Evolutionary conservation across 768 basidiomycete species (phyloP).

Genomic region (Suillus decipiens): DNA sequence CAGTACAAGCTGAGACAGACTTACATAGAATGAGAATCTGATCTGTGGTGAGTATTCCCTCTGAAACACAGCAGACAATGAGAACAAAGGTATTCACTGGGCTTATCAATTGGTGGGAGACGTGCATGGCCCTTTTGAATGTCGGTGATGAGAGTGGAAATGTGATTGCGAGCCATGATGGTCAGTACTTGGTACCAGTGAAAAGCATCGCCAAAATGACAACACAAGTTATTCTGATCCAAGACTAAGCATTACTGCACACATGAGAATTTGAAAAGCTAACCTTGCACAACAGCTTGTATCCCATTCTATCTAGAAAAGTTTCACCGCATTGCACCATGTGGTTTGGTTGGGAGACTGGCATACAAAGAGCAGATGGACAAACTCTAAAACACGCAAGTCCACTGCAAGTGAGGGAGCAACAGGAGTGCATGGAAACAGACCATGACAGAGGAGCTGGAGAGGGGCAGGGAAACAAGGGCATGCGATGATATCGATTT

Average conservation of each 20-base stretch:
- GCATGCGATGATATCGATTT: conserved; percentile 13
- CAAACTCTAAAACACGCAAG: conserved; percentile 32
- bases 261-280: background rate
- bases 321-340: conserved; percentile 16
- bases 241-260: background rate
- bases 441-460: conserved; percentile 26
- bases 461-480: conserved; percentile 18
- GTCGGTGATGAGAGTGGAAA: conserved; percentile 21
- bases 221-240: conserved; percentile 26
- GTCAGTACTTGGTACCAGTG: conserved; percentile 24
- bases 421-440: conserved; percentile 23
- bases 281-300: conserved; percentile 18
- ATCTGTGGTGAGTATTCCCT: background rate
- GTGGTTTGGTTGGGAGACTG: conserved; percentile 19
- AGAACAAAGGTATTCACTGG: conserved; percentile 15
- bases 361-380: conserved; percentile 14
- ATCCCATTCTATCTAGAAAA: conserved; percentile 15
- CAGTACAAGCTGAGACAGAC: background rate
- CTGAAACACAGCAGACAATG: conserved; percentile 17
- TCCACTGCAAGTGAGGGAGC: conserved; percentile 34
- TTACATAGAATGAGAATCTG: background rate
- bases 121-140: background rate
- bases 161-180: conserved; percentile 21
- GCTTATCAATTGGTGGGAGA: background rate
- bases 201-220: conserved; percentile 24